phyloP scores from a whole-genome alignment of 2,329 filamentous ascomycete genomes.

The Fusarium solani-melongenae region DNA sequence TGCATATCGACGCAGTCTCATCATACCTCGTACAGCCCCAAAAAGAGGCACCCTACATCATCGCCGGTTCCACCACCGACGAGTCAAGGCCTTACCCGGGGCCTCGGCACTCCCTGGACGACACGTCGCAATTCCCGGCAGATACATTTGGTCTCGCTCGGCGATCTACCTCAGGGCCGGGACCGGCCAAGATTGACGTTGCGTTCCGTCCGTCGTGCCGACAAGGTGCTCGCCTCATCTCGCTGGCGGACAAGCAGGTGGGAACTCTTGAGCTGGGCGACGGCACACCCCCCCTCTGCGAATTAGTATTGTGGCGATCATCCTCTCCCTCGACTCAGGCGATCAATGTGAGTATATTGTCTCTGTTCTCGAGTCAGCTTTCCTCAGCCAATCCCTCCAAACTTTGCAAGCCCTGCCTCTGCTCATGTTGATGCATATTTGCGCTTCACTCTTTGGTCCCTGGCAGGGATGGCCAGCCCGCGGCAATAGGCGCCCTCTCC shows the following conservation, averaged over 20 bases:
- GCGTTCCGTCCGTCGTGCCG: conserved; percentile 13
- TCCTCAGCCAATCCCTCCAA: not conserved
- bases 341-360: conserved; percentile 7
- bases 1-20: not conserved
- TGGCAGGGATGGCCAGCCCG: conserved; percentile 5
- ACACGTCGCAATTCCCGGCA: conserved; percentile 10
- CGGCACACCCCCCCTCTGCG: not conserved
- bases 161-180: conserved; percentile 5
- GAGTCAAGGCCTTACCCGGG: not conserved
- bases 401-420: not conserved
- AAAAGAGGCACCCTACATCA: not conserved
- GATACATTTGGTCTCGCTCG: conserved; percentile 4
- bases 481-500: conserved; percentile 5
- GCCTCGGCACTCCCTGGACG: not conserved
- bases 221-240: conserved; percentile 32
- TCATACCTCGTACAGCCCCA: not conserved
- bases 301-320: not conserved
- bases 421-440: not conserved
- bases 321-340: not conserved
- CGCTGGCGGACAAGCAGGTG: not conserved
- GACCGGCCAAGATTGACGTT: not conserved
- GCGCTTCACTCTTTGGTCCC: conserved; percentile 5
- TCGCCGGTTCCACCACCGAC: not conserved
- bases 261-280: not conserved
- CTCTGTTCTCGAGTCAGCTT: not conserved